A percentile compares a stretch with the other conserved stretches of the same genome.
Evolutionary conservation across 805 yeast species (phyloP).

Genomic region (Saturnispora galanensis): DNA sequence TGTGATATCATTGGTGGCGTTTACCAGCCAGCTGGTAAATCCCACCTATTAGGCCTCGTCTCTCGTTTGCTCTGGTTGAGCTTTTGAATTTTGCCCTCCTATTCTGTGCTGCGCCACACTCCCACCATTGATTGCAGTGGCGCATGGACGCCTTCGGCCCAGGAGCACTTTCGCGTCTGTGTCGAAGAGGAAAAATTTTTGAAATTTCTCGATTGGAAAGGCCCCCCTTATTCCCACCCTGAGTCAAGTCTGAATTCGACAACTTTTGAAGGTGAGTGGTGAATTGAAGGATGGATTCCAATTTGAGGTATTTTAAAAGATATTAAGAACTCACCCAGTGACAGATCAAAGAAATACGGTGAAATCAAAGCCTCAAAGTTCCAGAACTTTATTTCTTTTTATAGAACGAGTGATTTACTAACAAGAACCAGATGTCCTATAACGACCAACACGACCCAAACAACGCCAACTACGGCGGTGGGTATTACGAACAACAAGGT

Average conservation of each 20-base stretch:
- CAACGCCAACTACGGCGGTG: constrained; percentile 17
- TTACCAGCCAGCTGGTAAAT: no score
- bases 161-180: background rate
- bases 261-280: constrained; percentile 1
- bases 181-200: background rate
- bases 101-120: no score
- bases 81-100: no score
- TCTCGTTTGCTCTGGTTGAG: no score
- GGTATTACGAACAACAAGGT: constrained; percentile 13
- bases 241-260: constrained; percentile 5
- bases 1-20: no score
- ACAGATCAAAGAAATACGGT: background rate
- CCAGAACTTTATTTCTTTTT: no score
- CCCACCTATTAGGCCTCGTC: no score
- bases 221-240: background rate
- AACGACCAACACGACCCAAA: constrained; percentile 45
- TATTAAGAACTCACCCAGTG: background rate
- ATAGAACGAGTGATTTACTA: constrained; percentile 4
- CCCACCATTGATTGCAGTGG: no score
- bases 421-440: constrained; percentile 42
- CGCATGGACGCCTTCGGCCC: no score
- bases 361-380: no score
- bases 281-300: background rate
- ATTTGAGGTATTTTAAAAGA: no score
- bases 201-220: constrained; percentile 1